Conservation (phyloP, 2,329 filamentous ascomycete genomes). For the Alternaria dauci region DNA sequence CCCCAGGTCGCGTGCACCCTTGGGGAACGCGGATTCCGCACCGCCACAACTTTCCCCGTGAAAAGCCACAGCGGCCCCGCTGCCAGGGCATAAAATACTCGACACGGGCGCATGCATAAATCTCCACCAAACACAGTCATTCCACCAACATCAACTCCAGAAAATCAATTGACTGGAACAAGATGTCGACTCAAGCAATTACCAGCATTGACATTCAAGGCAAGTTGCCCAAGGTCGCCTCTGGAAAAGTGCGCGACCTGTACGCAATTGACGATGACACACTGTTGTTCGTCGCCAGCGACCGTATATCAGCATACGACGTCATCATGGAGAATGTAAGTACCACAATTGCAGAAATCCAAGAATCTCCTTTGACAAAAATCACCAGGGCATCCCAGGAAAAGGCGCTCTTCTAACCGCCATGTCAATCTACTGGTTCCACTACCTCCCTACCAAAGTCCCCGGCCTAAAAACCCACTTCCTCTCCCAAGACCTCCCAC, state of each 20-base stretch:
- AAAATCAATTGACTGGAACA: slow-evolving; percentile 7
- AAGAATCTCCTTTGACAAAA: not conserved
- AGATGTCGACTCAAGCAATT: slow-evolving; percentile 41
- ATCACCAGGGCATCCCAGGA: slow-evolving; percentile 67
- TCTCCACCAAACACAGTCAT: slow-evolving; percentile 17
- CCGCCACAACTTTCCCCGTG: slow-evolving; percentile 1
- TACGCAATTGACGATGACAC: slow-evolving; percentile 75
- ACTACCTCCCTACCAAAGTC: slow-evolving; percentile 64
- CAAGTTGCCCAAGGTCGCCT: slow-evolving; percentile 59
- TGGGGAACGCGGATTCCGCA: not conserved
- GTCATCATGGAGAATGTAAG: slow-evolving; percentile 82
- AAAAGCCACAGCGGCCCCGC: slow-evolving; percentile 19
- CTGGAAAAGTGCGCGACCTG: slow-evolving; percentile 82
- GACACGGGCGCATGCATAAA: slow-evolving; percentile 16
- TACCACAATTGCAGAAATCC: not conserved
- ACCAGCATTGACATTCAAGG: slow-evolving; percentile 48
- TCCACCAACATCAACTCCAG: slow-evolving; percentile 2
- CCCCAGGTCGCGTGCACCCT: not conserved
- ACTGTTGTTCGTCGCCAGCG: slow-evolving; percentile 83
- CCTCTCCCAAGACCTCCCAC: slow-evolving; percentile 65
- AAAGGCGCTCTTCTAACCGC: slow-evolving; percentile 74
- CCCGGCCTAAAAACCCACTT: slow-evolving; percentile 71
- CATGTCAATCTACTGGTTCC: slow-evolving; percentile 73
- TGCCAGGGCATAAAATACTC: slow-evolving; percentile 33
- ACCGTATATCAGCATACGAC: slow-evolving; percentile 96